Evolutionary conservation across 2,329 filamentous ascomycete genomes (phyloP), one percentile per base, ranked within the genome.

Genomic region (Cercospora berteroae): DNA sequence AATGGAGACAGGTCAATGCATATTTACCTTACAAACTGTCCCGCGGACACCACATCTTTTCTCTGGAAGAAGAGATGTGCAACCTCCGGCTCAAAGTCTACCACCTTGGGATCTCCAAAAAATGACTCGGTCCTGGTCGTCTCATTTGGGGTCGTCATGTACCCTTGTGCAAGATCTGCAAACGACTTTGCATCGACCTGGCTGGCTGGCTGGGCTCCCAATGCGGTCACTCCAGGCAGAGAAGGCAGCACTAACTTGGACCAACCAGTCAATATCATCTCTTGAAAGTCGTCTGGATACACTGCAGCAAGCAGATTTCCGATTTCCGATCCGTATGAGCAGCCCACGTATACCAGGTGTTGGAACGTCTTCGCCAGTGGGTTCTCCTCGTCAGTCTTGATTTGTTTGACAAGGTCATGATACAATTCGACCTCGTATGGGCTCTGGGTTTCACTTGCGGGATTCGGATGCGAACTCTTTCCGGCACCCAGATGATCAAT

Each of bases 211-310:
- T 29, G 56, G 1, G 70, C 60, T 5, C 36, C 50, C n/a, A 63
- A 29, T 2, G 62, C 55, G 8, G 56, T 52, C 2, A 72, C 67
- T 6, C 69, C 70, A 2, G 58, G 63, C 13, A 72, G 56, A 2
- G 64, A 67, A n/a, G 65, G 64, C 8, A 64, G 31, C 10, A 69
- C 60, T 9, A 55, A 57, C 50, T 65, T 67, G 16, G 64, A 67
- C 55, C 61, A 70, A n/a, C 70, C 67, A 12, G 70, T 72, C 9
- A 72, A 60, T 13, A 72, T 65, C 12, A 67, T 60, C 27, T 70
- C 65, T 31, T 63, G 39, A 29, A 69, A 67, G 29, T 69, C 70
- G 3, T 64, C n/a, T 7, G 68, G 67, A 44, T 69, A 65, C 10
- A 1, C 33, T 50, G 58, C 33, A 2, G 67, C 67, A 9, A 65